Base-by-base conservation (phyloP, 163 green algal species). In the Dunaliella salina region DNA sequence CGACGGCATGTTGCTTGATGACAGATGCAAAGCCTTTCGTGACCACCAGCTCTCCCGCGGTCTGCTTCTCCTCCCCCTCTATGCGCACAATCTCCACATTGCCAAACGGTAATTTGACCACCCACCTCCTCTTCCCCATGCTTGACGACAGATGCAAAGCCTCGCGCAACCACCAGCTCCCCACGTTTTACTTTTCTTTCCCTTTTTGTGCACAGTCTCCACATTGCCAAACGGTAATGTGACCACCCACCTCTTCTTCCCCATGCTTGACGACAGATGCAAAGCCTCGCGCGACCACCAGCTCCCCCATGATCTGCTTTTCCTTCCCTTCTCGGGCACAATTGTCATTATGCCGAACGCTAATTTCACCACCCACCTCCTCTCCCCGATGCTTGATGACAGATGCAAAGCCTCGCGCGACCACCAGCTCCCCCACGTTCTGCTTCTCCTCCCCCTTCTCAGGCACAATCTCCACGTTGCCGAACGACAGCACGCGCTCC, bases 381-480 rank as follows among this genome's bases (percentile, higher is more conserved):
- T 92, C 91, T 13, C 69, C 88, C 40, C 88, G 80, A 82, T 90
- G 87, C 79, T 87, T 88, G 84, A 90, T 88, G 83, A 91, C 33
- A 85, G 87, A 88, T 83, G 95, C 96, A 85, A 97, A 94, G 57
- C 96, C 96, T 0, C 95, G 90, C 0, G 92, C 88, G 25, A 99
- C 92, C 50, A 96, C 86, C 91, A 98, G 92, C 92, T 98, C 96
- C 5, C 92, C 90, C 34, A 97, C 89, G 87, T 98, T 92, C 85
- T 92, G 89, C 75, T 89, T 89, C 67, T 92, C 87, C 87, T 94
- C 89, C 29, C 84, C 88, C 86, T 93, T 94, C 46, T 93, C 92
- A 1, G 90, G 81, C 33, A 95, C 75, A 26, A 94, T 79, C 90
- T 94, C 91, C 18, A 98, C 91, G 20, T 96, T 96, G 85, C 91